Percentiles rank a stretch among this genome's conserved stretches.
These are phyloP conservation scores for Bathelium albidoporum DNA, from an alignment of 495 filamentous ascomycete genomes.

Conservation along the genomic window DNA sequence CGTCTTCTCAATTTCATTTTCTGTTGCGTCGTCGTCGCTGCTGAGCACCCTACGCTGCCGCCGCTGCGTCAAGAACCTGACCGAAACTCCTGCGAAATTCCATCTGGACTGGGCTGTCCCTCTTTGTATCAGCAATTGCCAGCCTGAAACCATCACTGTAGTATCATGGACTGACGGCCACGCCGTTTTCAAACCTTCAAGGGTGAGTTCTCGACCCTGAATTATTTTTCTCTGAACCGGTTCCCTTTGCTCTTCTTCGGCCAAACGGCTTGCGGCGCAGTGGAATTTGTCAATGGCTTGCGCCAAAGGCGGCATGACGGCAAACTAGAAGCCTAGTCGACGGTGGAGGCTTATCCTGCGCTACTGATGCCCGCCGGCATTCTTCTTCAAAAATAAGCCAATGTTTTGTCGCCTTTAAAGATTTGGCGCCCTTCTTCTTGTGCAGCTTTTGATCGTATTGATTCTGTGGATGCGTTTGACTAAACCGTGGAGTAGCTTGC, in stretches of 20 bases:
- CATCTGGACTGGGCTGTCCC: background rate
- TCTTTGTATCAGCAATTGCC: background rate
- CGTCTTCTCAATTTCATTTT: too few relatives aligned
- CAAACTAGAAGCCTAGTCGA: background rate
- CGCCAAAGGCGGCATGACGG: background rate
- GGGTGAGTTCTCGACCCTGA: background rate
- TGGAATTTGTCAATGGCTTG: slow-evolving; percentile 1
- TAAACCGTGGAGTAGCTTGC: background rate
- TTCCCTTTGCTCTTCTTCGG: background rate
- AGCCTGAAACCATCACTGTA: background rate
- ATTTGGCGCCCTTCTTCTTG: background rate
- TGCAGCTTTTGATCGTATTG: background rate
- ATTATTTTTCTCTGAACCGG: background rate
- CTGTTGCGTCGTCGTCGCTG: background rate
- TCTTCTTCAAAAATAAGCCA: background rate
- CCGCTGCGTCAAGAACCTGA: background rate
- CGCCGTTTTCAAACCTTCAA: background rate
- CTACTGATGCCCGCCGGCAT: background rate
- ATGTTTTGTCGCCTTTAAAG: background rate
- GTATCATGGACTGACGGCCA: background rate
- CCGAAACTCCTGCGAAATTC: background rate
- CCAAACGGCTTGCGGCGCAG: background rate
- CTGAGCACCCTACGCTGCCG: background rate
- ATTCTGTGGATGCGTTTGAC: background rate
- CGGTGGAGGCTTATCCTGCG: background rate